phyloP scores from a whole-genome alignment of 768 basidiomycete genomes.

The Pleurotus sapidus region DNA sequence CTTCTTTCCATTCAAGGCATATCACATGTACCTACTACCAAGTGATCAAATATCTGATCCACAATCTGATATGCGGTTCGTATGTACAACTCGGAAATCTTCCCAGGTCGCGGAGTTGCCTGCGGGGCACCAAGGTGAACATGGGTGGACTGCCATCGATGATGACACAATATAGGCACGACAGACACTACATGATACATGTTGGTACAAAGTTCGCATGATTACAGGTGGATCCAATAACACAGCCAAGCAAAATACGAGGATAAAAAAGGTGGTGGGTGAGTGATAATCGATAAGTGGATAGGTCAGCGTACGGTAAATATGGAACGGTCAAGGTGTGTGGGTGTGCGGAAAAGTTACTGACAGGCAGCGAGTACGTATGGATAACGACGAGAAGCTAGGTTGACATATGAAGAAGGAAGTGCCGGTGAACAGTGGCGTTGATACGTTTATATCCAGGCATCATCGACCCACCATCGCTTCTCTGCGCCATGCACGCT shows the following conservation, averaged over 20 bases:
- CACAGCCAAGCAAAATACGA: background rate
- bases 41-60: background rate
- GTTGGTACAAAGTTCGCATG: constrained; percentile 5
- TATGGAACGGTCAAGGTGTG: background rate
- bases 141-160: background rate
- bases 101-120: background rate
- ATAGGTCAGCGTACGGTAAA: background rate
- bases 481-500: constrained; percentile 67
- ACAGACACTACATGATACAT: background rate
- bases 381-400: too few relatives aligned
- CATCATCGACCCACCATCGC: constrained; percentile 63
- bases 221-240: constrained; percentile 4
- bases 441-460: constrained; percentile 32
- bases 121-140: background rate
- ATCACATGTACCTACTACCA: background rate
- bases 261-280: background rate
- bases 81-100: background rate
- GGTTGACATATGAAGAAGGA: background rate
- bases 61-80: background rate
- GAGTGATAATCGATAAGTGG: background rate
- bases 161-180: background rate
- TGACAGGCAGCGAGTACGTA: background rate
- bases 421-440: background rate
- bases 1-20: constrained; percentile 8
- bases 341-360: background rate